Evolutionary conservation across 164 flowering plant species (phyloP).

Genomic region (Kalanchoe fedtschenkoi): DNA sequence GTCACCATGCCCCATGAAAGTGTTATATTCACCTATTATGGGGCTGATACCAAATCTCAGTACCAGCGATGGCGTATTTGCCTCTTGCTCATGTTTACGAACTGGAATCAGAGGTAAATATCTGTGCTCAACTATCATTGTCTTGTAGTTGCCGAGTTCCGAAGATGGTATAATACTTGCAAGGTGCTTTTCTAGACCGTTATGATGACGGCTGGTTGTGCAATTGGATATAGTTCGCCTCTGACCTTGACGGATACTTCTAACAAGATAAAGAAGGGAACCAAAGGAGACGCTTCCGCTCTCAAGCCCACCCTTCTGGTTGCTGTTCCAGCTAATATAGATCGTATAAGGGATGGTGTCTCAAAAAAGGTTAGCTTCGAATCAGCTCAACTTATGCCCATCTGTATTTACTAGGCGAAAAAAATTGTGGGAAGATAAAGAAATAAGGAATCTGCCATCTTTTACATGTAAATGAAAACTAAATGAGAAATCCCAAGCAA

Average conservation of each 20-base stretch:
- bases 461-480: too few species aligned
- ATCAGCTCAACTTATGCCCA: background rate
- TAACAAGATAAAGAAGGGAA: conserved; percentile 79
- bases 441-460: too few species aligned
- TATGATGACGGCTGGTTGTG: conserved; percentile 50
- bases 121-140: background rate
- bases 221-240: conserved; percentile 85
- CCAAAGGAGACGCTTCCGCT: conserved; percentile 67
- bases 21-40: conserved; percentile 71
- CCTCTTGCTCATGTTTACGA: conserved; percentile 95
- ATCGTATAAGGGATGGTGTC: conserved; percentile 90
- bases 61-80: conserved; percentile 68
- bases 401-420: too few species aligned
- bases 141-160: background rate
- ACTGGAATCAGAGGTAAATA: conserved; percentile 77
- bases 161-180: background rate
- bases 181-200: conserved; percentile 39
- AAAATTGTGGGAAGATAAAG: too few species aligned
- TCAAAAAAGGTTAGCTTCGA: conserved; percentile 53
- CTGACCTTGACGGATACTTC: conserved; percentile 78
- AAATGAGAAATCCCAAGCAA: background rate
- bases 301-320: conserved; percentile 78
- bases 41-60: conserved; percentile 53
- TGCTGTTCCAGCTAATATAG: conserved; percentile 89
- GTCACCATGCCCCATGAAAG: conserved; percentile 93